Base-by-base conservation (phyloP, 202 grass and related monocot genomes). In the Schoenoplectus tabernaemontani region DNA sequence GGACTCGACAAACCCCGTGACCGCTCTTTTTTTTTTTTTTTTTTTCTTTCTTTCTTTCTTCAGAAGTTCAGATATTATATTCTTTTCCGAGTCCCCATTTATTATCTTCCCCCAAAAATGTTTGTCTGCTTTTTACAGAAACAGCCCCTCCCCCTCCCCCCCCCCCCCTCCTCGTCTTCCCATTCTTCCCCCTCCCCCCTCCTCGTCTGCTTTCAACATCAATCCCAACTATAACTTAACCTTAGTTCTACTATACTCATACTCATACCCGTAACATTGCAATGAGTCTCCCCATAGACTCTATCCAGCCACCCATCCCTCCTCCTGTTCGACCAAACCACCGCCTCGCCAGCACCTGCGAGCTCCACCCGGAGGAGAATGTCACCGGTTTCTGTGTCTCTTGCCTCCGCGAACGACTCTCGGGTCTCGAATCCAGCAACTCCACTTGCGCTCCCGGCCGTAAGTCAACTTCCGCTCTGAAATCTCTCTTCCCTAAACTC, bases 301-400 rank as follows among this genome's bases (percentile, higher is more conserved):
- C 57, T 30, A 67, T 65, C 68, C 70, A 75, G 47, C 70, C 70
- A n/a, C 89, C 85, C 48, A 87, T 61, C 70, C n/a, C n/a, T n/a
- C 88, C 83, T 78, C 91, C 87, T 4, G 79, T 84, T 5, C 86
- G 84, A 10, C 86, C 78, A 51, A 80, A 67, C 69, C 86, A 83
- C 20, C 83, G 64, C n/a, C 81, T 78, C 16, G 68, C 89, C 46
- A 88, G 91, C 12, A 90, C 81, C 83, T 98, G 96, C 69, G 87
- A 94, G 88, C 96, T 98, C 74, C 96, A 98, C 78, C 96, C 96
- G 53, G 90, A 79, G 53, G 91, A 99, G 83, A 57, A 81, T 2
- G 87, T 98, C 65, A 99, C 91, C 3, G 96, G 96, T 5, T 99
- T 99, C 90, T 99, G 96, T 83, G 66, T 86, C 61, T 89, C 96